Evolutionary conservation across 768 basidiomycete species (phyloP).

Genomic region (Coprinopsis sp.): DNA sequence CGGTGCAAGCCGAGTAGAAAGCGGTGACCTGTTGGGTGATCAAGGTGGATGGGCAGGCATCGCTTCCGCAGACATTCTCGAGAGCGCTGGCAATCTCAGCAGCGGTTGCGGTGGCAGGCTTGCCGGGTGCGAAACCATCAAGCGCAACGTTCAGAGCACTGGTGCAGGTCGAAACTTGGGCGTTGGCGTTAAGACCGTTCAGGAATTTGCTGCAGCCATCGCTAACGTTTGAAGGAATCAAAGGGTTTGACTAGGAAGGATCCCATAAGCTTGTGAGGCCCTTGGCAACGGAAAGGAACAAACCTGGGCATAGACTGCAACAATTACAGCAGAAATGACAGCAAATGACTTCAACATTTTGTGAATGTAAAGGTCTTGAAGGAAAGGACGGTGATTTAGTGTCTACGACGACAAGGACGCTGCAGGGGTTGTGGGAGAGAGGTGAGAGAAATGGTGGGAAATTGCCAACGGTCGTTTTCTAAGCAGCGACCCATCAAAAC

Average conservation of each 20-base stretch:
- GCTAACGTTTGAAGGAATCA: constrained; percentile 69
- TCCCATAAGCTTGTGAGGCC: neutral
- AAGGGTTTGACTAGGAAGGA: constrained; percentile 29
- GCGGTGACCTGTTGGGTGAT: constrained; percentile 58
- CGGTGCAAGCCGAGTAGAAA: constrained; percentile 68
- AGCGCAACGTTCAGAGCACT: constrained; percentile 56
- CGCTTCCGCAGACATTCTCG: constrained; percentile 47
- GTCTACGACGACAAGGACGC: constrained; percentile 31
- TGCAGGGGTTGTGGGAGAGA: constrained; percentile 13
- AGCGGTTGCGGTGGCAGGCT: constrained; percentile 33
- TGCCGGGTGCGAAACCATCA: constrained; percentile 45
- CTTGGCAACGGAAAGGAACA: constrained; percentile 23
- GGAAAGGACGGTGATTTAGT: constrained; percentile 46
- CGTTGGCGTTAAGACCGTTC: constrained; percentile 55
- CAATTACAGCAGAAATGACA: constrained; percentile 45
- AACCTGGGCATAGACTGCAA: constrained; percentile 47
- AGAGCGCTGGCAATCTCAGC: constrained; percentile 49
- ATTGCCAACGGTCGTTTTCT: constrained; percentile 15
- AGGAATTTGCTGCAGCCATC: constrained; percentile 55
- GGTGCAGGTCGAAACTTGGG: constrained; percentile 56
- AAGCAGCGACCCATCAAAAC: constrained; percentile 16
- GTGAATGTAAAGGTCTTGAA: constrained; percentile 31
- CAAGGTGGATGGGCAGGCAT: constrained; percentile 49
- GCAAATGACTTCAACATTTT: constrained; percentile 49
- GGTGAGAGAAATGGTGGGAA: constrained; percentile 13